These are phyloP conservation scores for Artomyces pyxidatus DNA, from an alignment of 768 basidiomycete species.

Conservation along the genomic window DNA sequence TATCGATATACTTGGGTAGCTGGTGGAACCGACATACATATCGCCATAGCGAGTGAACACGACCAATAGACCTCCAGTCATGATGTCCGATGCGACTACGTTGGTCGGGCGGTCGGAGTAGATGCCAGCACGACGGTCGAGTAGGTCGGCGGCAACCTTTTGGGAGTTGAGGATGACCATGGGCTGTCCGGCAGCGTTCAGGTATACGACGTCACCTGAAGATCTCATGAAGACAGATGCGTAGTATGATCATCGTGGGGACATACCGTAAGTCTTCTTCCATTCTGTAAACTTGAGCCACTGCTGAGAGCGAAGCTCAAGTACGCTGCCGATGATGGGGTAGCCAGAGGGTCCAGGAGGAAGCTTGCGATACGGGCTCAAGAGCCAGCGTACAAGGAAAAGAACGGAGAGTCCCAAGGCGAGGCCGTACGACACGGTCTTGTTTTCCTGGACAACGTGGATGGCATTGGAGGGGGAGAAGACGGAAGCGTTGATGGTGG, in stretches of 20 bases:
- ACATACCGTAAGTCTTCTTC: background rate
- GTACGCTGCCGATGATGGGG: background rate
- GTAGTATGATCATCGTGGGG: background rate
- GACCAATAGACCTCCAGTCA: background rate
- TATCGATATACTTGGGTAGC: too few species aligned
- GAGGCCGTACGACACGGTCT: constrained; percentile 6
- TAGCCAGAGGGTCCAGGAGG: background rate
- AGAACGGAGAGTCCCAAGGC: background rate
- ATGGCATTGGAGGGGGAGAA: background rate
- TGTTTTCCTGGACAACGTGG: constrained; percentile 3
- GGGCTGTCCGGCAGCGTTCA: background rate
- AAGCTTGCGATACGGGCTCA: background rate
- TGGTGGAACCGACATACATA: too few species aligned
- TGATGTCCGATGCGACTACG: background rate
- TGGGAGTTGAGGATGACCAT: background rate
- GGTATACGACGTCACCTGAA: background rate
- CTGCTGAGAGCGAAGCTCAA: background rate
- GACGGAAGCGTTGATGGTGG: background rate
- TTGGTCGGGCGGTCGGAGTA: background rate
- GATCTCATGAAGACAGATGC: background rate
- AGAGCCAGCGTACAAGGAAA: background rate
- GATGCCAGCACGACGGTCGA: background rate
- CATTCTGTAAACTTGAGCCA: background rate
- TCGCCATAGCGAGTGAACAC: background rate
- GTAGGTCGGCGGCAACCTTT: background rate